phyloP scores from a whole-genome alignment of 495 filamentous ascomycete genomes.

The Achaetomiella virescens region DNA sequence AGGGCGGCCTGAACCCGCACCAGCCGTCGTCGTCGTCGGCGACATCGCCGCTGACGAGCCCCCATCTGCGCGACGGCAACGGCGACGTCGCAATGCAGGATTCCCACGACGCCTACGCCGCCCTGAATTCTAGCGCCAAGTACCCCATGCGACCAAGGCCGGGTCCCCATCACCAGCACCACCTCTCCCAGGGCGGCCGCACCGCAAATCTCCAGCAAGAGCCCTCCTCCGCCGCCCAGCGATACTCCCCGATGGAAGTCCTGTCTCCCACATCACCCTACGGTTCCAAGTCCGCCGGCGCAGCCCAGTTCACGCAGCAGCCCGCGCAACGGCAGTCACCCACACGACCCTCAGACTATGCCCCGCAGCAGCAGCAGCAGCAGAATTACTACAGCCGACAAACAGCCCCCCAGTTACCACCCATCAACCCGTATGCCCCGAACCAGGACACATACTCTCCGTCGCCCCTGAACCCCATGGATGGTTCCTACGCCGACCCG shows the following conservation, averaged over 20 bases:
- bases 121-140: slow-evolving; percentile 50
- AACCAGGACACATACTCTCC: slow-evolving; percentile 59
- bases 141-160: slow-evolving; percentile 77
- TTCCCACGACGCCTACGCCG: slow-evolving; percentile 71
- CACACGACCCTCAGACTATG: slow-evolving; percentile 41
- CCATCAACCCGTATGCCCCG: slow-evolving; percentile 60
- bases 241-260: slow-evolving; percentile 93
- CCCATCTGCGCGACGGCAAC: slow-evolving; percentile 66
- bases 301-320: slow-evolving; percentile 37
- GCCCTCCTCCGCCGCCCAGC: slow-evolving; percentile 74
- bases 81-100: slow-evolving; percentile 90
- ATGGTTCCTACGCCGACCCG: slow-evolving; percentile 66
- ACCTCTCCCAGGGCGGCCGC: slow-evolving; percentile 42
- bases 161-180: slow-evolving; percentile 57
- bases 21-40: slow-evolving; percentile 53
- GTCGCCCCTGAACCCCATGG: slow-evolving; percentile 61
- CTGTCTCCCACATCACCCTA: slow-evolving; percentile 54
- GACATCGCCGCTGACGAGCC: slow-evolving; percentile 58
- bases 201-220: slow-evolving; percentile 55
- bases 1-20: slow-evolving; percentile 47
- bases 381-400: slow-evolving; percentile 45
- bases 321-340: slow-evolving; percentile 46
- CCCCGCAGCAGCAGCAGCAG: slow-evolving; percentile 42
- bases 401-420: slow-evolving; percentile 55
- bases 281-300: slow-evolving; percentile 33